Conservation (phyloP, 148 eudicot genomes). For the Chenopodium berlandieri region DNA sequence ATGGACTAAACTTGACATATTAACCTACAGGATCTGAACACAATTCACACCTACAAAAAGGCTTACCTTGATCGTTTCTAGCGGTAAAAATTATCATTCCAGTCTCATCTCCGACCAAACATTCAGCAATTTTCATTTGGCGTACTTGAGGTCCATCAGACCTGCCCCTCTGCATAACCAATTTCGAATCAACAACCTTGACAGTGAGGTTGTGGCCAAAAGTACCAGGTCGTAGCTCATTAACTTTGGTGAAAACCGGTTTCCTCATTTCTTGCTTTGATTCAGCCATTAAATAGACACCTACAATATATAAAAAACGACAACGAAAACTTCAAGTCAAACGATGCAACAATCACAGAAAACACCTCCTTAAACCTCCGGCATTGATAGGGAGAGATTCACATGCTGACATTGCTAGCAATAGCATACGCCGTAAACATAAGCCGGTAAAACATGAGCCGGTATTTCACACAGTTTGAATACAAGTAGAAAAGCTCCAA, state of each 20-base stretch:
- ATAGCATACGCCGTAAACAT: neutral
- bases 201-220: conserved; percentile 55
- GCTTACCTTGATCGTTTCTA: conserved; percentile 59
- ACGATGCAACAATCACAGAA: neutral
- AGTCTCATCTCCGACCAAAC: conserved; percentile 66
- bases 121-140: conserved; percentile 48
- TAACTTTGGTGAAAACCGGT: conserved; percentile 56
- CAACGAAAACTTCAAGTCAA: neutral
- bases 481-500: neutral
- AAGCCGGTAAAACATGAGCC: neutral
- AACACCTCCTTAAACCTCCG: neutral
- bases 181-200: conserved; percentile 48
- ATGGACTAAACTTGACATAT: neutral
- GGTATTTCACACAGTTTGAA: neutral
- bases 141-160: conserved; percentile 43
- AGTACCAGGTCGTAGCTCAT: conserved; percentile 54
- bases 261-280: conserved; percentile 51
- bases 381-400: neutral
- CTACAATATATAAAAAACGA: conserved; percentile 15
- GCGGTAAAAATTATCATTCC: conserved; percentile 65
- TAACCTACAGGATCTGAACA: neutral
- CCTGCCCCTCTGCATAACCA: conserved; percentile 46
- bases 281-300: conserved; percentile 39
- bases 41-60: neutral
- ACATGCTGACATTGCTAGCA: neutral